A percentile compares a stretch with the other conserved stretches of the same genome.
Evolutionary conservation across 805 yeast genomes (phyloP).

Genomic region (Saccharomycopsis fibuligera): DNA sequence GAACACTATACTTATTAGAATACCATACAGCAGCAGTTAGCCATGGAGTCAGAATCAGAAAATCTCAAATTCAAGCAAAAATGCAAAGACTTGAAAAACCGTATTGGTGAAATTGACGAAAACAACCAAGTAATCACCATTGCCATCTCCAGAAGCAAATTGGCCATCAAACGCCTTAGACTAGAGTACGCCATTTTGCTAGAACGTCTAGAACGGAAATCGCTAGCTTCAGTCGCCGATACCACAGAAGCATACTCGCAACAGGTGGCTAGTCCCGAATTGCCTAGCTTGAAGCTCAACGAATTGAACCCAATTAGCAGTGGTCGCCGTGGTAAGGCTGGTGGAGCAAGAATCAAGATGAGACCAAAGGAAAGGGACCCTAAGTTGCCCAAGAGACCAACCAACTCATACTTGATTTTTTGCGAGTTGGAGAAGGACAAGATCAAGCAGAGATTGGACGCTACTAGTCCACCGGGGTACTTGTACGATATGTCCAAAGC

Average conservation of each 20-base stretch:
- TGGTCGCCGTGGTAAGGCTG: constrained; percentile 15
- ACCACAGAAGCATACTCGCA: constrained; percentile 14
- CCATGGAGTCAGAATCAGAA: constrained; percentile 9
- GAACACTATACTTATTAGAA: too few relatives aligned
- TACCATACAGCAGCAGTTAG: not conserved
- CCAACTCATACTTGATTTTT: constrained; percentile 81
- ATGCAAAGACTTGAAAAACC: constrained; percentile 63
- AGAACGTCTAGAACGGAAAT: constrained; percentile 61
- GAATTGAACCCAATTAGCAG: constrained; percentile 2
- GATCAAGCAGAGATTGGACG: constrained; percentile 51
- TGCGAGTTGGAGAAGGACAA: constrained; percentile 82
- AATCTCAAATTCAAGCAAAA: constrained; percentile 44
- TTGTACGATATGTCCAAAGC: constrained; percentile 65
- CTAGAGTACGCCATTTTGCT: constrained; percentile 76
- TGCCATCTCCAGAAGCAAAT: constrained; percentile 70
- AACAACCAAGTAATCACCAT: constrained; percentile 71
- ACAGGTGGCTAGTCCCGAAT: constrained; percentile 26
- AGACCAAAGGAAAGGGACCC: constrained; percentile 63
- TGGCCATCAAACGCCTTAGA: constrained; percentile 69
- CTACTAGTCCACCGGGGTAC: constrained; percentile 40
- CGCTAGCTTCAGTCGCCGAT: not conserved
- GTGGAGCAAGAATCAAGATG: constrained; percentile 26
- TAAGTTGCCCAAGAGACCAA: constrained; percentile 79
- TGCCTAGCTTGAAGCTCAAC: constrained; percentile 19
- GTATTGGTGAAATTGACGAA: constrained; percentile 67